Base-by-base conservation (phyloP, 139 green algal genomes). In the Asterochloris sp. region DNA sequence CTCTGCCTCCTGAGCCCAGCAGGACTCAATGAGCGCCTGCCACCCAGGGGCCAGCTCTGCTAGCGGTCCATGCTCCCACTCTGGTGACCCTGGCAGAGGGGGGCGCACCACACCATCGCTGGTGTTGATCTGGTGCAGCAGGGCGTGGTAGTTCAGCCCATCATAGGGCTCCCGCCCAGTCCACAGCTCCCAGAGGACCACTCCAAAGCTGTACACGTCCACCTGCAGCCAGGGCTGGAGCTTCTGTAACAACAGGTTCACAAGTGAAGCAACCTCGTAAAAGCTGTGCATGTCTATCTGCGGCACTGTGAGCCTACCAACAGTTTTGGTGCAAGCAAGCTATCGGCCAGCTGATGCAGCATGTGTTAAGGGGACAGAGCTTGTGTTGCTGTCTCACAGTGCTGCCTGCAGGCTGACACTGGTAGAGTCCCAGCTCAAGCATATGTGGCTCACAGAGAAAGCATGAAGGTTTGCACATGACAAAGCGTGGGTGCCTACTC, bases 171-270 rank as follows among this genome's bases (percentile, higher is more conserved):
- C 89, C 47, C 78, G 67, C 73, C 90, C 89, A 8, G 92, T 94
- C 89, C 86, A 93, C 77, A 96, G 83, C 88, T 96, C 92, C 89
- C 91, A 96, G 85, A 96, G 69, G n/a, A 92, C 89, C 14, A 96
- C 89, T 17, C 92, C 92, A 85, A 94, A 96, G n/a, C 73, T 85
- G 78, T 88, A 93, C 73, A 93, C 88, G 73, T 93, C 90, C 15
- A 90, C 90, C 81, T 87, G 80, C 60, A 66, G 54, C 21, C 67
- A 54, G 38, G 38, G 38, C 38, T 54, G 38, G 38, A 54, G 38
- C 38, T 54, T 54, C 38, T 54, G 38, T 54, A 6, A 54, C 38
- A 54, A 2, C 38, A 54, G 38, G 38, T 54, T 10, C 38, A 54
- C 38, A 54, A 54, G 4, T 6, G 38, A 54, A 54, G 38, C 38